Evolutionary conservation across 768 basidiomycete species (phyloP).

Genomic region (Mycena venus): DNA sequence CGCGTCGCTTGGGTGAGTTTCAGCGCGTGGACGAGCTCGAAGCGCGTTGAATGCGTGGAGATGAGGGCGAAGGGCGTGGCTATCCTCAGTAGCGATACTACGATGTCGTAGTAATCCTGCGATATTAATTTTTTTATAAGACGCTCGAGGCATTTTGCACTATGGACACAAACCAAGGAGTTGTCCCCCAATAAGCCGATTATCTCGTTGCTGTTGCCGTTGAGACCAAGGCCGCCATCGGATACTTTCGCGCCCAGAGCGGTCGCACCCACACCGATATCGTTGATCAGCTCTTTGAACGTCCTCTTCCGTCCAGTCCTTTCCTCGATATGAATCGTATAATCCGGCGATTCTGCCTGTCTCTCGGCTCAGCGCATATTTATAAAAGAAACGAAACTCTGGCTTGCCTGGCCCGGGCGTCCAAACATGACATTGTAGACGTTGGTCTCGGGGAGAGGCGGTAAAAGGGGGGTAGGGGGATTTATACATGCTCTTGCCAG

Average conservation of each 20-base stretch:
- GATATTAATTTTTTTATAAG: background rate
- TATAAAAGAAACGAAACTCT: background rate
- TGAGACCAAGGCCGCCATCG: constrained; percentile 70
- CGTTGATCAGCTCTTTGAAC: constrained; percentile 63
- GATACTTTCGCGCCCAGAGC: constrained; percentile 61
- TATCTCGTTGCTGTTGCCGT: constrained; percentile 62
- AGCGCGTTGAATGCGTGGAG: constrained; percentile 67
- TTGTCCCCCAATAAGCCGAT: constrained; percentile 82
- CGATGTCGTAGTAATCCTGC: constrained; percentile 68
- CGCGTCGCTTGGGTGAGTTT: constrained; percentile 62
- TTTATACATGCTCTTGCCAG: too few relatives aligned
- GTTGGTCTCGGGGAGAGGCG: constrained; percentile 64
- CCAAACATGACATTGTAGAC: constrained; percentile 67
- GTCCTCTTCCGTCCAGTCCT: constrained; percentile 60
- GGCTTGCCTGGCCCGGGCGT: constrained; percentile 62
- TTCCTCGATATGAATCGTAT: constrained; percentile 68
- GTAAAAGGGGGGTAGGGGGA: constrained; percentile 70
- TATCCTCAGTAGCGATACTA: constrained; percentile 62
- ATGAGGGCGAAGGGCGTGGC: constrained; percentile 68
- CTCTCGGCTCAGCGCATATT: background rate
- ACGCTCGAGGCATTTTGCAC: background rate
- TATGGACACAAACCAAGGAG: constrained; percentile 62
- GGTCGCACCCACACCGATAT: constrained; percentile 68
- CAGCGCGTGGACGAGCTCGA: constrained; percentile 67
- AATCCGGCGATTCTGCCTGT: constrained; percentile 66